Evolutionary conservation across 2,329 filamentous ascomycete species (phyloP).

Genomic region (Trichoderma aggressivum): DNA sequence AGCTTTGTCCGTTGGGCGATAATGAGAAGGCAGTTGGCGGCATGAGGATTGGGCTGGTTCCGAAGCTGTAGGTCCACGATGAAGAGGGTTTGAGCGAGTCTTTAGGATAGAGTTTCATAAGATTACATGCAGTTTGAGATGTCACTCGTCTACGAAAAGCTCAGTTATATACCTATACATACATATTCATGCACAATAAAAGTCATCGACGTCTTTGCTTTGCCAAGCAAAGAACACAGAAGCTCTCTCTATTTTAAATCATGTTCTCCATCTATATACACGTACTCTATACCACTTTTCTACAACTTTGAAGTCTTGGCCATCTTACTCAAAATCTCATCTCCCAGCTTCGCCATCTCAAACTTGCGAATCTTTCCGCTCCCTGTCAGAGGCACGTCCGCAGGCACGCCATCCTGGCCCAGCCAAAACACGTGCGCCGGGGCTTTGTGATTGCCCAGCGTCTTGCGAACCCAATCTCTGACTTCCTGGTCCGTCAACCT

Average conservation of each 20-base stretch:
- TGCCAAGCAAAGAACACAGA: background rate
- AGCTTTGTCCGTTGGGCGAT: slow-evolving; percentile 58
- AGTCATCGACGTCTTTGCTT: background rate
- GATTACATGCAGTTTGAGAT: too few relatives aligned
- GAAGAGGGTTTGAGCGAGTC: background rate
- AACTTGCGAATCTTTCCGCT: slow-evolving; percentile 70
- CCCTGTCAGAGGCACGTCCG: slow-evolving; percentile 61
- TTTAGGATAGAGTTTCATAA: too few relatives aligned
- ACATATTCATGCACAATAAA: background rate
- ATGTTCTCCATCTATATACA: background rate
- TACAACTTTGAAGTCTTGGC: slow-evolving; percentile 47
- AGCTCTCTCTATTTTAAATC: background rate
- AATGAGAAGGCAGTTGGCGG: slow-evolving; percentile 55
- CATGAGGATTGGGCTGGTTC: slow-evolving; percentile 50
- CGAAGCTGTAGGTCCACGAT: slow-evolving; percentile 44
- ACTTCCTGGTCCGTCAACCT: slow-evolving; percentile 52
- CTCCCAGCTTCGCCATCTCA: slow-evolving; percentile 56
- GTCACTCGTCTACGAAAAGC: background rate
- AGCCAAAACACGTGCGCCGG: slow-evolving; percentile 75
- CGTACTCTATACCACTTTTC: background rate
- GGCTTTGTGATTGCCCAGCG: slow-evolving; percentile 64
- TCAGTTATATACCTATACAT: background rate
- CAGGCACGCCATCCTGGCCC: slow-evolving; percentile 56
- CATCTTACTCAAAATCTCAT: slow-evolving; percentile 51
- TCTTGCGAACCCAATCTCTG: slow-evolving; percentile 59